A percentile compares a stretch with the other conserved stretches of the same genome.
phyloP scores from a whole-genome alignment of 2,329 filamentous ascomycete genomes.

The Colletotrichum liaoningense region DNA sequence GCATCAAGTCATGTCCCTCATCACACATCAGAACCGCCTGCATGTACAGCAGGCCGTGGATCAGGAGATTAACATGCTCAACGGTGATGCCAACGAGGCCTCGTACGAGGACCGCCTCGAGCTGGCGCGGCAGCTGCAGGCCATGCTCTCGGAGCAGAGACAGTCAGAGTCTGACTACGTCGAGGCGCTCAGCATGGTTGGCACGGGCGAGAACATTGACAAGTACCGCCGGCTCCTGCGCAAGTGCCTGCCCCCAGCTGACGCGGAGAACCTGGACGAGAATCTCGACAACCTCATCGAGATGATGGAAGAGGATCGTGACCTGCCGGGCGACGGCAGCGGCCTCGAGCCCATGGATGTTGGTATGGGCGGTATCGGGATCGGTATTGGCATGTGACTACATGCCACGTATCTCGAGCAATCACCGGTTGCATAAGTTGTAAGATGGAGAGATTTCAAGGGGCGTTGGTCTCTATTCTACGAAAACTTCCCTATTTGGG shows the following conservation, averaged over 20 bases:
- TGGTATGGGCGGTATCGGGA: conserved; percentile 28
- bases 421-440: conserved; percentile 7
- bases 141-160: conserved; percentile 69
- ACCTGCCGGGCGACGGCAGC: conserved; percentile 53
- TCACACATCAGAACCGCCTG: conserved; percentile 64
- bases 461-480: background rate
- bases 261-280: conserved; percentile 75
- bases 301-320: conserved; percentile 72
- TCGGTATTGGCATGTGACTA: conserved; percentile 28
- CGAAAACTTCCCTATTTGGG: background rate
- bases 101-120: conserved; percentile 66
- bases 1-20: conserved; percentile 60
- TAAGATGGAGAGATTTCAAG: background rate
- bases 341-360: conserved; percentile 43
- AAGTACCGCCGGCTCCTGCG: conserved; percentile 78
- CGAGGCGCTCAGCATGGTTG: conserved; percentile 74
- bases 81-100: conserved; percentile 57
- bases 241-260: conserved; percentile 74
- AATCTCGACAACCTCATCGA: conserved; percentile 71
- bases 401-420: conserved; percentile 3
- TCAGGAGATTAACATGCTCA: conserved; percentile 60
- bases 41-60: conserved; percentile 65
- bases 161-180: conserved; percentile 76
- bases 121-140: conserved; percentile 68
- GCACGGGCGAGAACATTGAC: conserved; percentile 78